Percentiles rank a stretch among this genome's conserved stretches.
Evolutionary conservation across 2,329 filamentous ascomycete species (phyloP).

Genomic region (Apiospora hydei): DNA sequence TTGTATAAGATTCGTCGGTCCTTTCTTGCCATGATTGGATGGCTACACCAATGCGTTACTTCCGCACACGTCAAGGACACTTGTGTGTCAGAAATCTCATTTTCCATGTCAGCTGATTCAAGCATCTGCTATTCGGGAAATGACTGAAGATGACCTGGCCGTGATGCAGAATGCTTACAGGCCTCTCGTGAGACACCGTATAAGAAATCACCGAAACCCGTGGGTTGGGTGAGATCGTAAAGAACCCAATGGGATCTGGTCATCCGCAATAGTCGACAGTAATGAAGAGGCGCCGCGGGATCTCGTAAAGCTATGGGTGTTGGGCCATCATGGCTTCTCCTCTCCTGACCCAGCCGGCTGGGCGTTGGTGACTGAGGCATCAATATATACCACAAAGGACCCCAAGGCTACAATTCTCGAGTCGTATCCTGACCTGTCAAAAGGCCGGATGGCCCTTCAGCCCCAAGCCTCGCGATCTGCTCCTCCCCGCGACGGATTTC

Average conservation of each 20-base stretch:
- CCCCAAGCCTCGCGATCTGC: slow-evolving; percentile 14
- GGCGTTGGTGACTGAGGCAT: slow-evolving; percentile 17
- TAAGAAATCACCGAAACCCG: not conserved
- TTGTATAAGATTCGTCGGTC: not conserved
- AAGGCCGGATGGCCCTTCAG: not conserved
- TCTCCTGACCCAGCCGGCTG: not conserved
- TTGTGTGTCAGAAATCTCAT: not conserved
- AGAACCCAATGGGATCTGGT: not conserved
- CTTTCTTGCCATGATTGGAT: not conserved
- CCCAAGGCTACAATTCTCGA: not conserved
- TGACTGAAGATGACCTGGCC: not conserved
- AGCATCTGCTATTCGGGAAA: not conserved
- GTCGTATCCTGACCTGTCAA: slow-evolving; percentile 16
- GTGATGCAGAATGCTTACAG: slow-evolving; percentile 6
- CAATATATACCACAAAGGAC: slow-evolving; percentile 15
- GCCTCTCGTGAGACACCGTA: not conserved
- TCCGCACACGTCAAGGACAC: not conserved
- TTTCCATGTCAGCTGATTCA: slow-evolving; percentile 12
- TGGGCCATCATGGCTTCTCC: not conserved
- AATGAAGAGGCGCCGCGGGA: not conserved
- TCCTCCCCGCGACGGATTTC: not conserved
- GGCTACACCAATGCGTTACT: not conserved
- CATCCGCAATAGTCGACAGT: not conserved
- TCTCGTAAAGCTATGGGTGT: not conserved
- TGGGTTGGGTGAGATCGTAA: slow-evolving; percentile 17